Evolutionary conservation across 23 red algal genomes (phyloP).

Genomic region (Agarophyton chilense): DNA sequence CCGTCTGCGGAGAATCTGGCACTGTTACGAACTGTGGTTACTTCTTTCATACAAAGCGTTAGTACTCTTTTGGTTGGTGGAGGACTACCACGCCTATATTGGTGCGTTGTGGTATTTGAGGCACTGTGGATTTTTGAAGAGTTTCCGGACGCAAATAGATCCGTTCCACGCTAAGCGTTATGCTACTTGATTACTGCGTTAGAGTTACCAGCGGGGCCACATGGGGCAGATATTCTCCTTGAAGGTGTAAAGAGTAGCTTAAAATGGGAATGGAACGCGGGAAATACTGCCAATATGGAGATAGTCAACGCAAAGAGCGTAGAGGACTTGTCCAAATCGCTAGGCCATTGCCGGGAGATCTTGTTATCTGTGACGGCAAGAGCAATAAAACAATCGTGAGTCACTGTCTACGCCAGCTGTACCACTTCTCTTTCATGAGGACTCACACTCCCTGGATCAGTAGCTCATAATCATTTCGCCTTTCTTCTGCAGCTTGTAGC

Average conservation of each 20-base stretch:
- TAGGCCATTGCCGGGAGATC: not conserved
- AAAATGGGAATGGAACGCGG: not conserved
- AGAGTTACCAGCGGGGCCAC: not conserved
- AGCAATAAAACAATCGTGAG: not conserved
- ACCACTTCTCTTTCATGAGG: constrained; percentile 11
- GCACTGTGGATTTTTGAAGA: constrained; percentile 9
- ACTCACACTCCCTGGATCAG: not conserved
- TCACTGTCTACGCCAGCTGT: not conserved
- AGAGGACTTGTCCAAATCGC: constrained; percentile 6
- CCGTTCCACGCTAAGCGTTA: not conserved
- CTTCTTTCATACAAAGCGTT: not conserved
- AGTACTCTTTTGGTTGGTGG: constrained; percentile 21
- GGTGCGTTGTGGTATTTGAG: constrained; percentile 24
- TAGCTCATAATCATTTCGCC: constrained; percentile 10
- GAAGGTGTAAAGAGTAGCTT: not conserved
- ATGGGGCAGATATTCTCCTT: not conserved
- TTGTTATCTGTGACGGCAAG: not conserved
- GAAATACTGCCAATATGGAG: not conserved
- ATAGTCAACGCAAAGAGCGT: not conserved
- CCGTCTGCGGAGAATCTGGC: too few relatives aligned
- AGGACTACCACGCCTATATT: not conserved
- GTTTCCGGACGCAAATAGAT: not conserved
- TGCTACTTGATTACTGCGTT: constrained; percentile 4
- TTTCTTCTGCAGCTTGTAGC: constrained; percentile 1
- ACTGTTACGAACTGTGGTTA: not conserved